phyloP scores from a whole-genome alignment of 148 eudicot genomes.

The Rhododendron ovatum region DNA sequence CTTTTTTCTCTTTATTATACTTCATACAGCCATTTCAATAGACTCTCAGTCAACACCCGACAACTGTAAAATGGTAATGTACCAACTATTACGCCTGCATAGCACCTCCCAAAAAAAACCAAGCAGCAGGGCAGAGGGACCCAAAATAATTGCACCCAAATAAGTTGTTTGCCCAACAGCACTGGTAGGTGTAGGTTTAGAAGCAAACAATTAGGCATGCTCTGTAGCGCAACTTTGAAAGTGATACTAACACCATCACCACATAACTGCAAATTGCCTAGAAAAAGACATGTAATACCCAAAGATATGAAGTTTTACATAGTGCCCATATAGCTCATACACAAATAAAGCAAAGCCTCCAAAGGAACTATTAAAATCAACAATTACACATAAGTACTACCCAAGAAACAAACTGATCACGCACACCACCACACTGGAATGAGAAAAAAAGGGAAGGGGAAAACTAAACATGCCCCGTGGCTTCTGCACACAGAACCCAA shows the following conservation, averaged over 20 bases:
- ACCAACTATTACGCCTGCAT: background rate
- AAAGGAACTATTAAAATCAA: background rate
- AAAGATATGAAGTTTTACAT: background rate
- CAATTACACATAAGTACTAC: background rate
- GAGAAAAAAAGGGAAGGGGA: background rate
- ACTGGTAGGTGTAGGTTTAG: no score
- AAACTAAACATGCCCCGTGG: background rate
- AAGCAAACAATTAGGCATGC: background rate
- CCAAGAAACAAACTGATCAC: background rate
- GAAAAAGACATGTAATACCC: background rate
- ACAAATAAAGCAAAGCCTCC: background rate
- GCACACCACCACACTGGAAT: background rate
- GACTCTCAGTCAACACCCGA: background rate
- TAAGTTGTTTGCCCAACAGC: background rate
- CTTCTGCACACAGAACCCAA: background rate
- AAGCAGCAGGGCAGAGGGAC: background rate
- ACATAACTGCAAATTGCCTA: background rate
- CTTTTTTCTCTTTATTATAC: background rate
- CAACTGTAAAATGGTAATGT: background rate
- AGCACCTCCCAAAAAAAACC: background rate
- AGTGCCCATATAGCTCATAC: background rate
- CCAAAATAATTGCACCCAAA: background rate
- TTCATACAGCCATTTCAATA: background rate
- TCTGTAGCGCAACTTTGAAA: background rate
- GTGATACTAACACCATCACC: background rate